These are phyloP conservation scores for Cytospora paraplurivora DNA, from an alignment of 2,329 filamentous ascomycete genomes.

Conservation along the genomic window DNA sequence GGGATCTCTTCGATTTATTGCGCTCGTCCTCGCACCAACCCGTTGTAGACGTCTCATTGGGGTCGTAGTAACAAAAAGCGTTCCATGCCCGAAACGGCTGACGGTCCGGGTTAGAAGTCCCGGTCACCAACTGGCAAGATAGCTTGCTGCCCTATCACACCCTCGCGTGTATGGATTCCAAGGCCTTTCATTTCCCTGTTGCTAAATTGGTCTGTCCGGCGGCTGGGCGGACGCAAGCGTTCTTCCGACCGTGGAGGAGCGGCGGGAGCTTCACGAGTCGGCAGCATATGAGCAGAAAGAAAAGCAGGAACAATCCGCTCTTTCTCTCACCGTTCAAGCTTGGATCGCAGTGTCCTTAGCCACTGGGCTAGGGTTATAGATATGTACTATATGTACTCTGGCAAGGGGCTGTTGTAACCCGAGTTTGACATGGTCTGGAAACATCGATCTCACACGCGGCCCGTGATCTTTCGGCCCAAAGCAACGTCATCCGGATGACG, in stretches of 20 bases:
- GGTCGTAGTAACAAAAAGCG: slow-evolving; percentile 1
- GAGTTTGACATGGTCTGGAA: slow-evolving; percentile 9
- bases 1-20: background rate
- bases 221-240: background rate
- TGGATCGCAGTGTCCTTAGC: background rate
- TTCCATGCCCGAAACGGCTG: background rate
- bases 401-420: slow-evolving; percentile 8
- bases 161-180: background rate
- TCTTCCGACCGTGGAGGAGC: background rate
- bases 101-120: background rate
- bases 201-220: background rate
- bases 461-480: slow-evolving; percentile 23
- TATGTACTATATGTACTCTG: slow-evolving; percentile 6
- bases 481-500: slow-evolving; percentile 25
- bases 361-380: background rate
- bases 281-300: background rate
- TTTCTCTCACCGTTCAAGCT: background rate
- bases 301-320: background rate
- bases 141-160: background rate
- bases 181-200: background rate
- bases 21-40: background rate
- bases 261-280: background rate
- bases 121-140: background rate
- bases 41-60: background rate
- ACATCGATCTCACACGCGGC: slow-evolving; percentile 20